Evolutionary conservation across 805 yeast species (phyloP), one percentile per base, ranked within the genome.

Genomic region (Myxozyma melibiosi): DNA sequence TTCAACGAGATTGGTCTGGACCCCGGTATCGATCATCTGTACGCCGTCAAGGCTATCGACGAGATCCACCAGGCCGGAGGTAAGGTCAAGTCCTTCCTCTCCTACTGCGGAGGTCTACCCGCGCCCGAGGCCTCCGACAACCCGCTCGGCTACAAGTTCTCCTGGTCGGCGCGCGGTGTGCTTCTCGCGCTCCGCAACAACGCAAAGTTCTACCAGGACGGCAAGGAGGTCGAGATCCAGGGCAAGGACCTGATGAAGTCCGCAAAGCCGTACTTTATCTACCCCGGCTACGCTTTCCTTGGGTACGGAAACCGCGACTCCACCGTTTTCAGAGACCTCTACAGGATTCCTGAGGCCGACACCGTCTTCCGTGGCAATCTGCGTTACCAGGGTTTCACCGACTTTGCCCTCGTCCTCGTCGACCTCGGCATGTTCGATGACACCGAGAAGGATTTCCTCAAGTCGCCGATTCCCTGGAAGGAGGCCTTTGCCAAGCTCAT

Each of bases 151-250:
- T 94, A 94, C 84, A 94, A 94, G 80, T 94, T 94, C 78, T 91
- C 98, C 40, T 94, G 99, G 99, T 90, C 97, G 31, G 90, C 98
- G 35, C 85, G 99, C 76, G 99, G 99, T 77, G 98, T 94, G 40
- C 78, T 94, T 71, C 82, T 94, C 69, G 99, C 99, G 18, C 82
- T 94, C 72, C 86, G 96, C 81, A 95, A 94, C 80, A 78, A 86
- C 62, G 99, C 98, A 63, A 84, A 84, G 68, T 92, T 84, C 80
- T 92, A 85, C 83, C 77, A 86, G 76, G 85, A 90, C 70, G 97
- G 97, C 70, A 74, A 89, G 71, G 75, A 89, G 65, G 96, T 80
- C 58, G 81, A 84, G 45, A 85, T 94, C 70, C 79, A 82, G 57
- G 90, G 96, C 48, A 94, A 88, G 74, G 97, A 90, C 66, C 82